These are phyloP conservation scores for Metschnikowia amazonensis DNA, from an alignment of 805 yeast genomes.

Conservation along the genomic window DNA sequence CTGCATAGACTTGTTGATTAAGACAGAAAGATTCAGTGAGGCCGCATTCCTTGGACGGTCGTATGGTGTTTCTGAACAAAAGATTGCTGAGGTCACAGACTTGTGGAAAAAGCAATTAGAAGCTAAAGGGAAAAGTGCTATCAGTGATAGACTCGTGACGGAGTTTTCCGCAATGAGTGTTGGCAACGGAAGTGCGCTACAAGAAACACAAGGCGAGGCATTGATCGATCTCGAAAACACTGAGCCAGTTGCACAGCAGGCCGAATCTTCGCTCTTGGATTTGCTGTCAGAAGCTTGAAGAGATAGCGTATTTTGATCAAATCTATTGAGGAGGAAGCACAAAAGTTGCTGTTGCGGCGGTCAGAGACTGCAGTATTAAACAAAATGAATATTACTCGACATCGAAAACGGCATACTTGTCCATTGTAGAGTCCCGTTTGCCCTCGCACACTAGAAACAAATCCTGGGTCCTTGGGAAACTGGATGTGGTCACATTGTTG, in stretches of 20 bases:
- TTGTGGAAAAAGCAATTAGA: constrained; percentile 65
- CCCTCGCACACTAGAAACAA: constrained; percentile 28
- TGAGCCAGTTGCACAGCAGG: constrained; percentile 1
- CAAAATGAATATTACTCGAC: constrained; percentile 6
- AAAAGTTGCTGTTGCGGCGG: neutral
- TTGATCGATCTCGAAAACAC: constrained; percentile 19
- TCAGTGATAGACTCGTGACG: constrained; percentile 59
- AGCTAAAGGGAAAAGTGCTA: constrained; percentile 47
- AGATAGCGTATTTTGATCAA: neutral
- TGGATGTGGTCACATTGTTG: constrained; percentile 5
- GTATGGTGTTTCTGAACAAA: constrained; percentile 47
- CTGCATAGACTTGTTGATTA: constrained; percentile 62
- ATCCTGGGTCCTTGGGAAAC: constrained; percentile 15
- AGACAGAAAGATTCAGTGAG: constrained; percentile 72
- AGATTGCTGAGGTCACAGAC: constrained; percentile 45
- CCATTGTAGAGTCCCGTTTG: constrained; percentile 9
- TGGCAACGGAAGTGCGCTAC: constrained; percentile 12
- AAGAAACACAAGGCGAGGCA: constrained; percentile 11
- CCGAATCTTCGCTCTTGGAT: constrained; percentile 11
- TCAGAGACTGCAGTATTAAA: constrained; percentile 1
- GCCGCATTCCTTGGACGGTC: constrained; percentile 78
- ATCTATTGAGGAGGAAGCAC: neutral
- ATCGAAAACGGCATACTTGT: constrained; percentile 15
- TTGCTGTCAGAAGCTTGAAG: constrained; percentile 4
- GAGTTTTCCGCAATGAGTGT: constrained; percentile 29